These are phyloP conservation scores for Plasmodium gonderi DNA, from an alignment of 169 alveolate species.

Conservation along the genomic window DNA sequence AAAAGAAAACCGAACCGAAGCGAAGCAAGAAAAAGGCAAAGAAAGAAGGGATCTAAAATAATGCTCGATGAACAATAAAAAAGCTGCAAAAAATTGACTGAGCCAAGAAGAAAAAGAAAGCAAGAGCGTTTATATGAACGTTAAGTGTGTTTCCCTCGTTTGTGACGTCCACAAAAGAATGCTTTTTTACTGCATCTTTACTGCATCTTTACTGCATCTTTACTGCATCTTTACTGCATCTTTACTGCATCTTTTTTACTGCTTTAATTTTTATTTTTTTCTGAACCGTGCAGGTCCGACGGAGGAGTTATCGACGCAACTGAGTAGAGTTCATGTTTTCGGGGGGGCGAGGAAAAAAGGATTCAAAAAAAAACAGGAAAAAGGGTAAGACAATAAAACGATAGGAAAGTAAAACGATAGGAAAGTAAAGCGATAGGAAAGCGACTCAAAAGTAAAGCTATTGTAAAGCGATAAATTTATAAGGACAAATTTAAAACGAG, in stretches of 20 bases:
- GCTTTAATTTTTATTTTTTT: background rate
- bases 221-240: background rate
- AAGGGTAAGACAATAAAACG: background rate
- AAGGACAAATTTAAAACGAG: too few species aligned
- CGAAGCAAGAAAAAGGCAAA: background rate
- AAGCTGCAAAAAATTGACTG: too few species aligned
- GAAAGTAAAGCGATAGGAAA: background rate
- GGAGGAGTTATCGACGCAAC: slow-evolving; percentile 75
- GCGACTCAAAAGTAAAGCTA: background rate
- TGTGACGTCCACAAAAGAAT: background rate
- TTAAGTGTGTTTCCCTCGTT: too few species aligned
- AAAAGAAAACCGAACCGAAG: background rate
- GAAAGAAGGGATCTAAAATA: too few species aligned
- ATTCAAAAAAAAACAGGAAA: background rate
- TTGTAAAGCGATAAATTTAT: too few species aligned
- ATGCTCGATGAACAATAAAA: too few species aligned
- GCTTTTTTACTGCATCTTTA: background rate
- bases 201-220: background rate
- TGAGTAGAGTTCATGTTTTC: background rate
- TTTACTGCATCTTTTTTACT: background rate
- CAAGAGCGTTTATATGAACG: too few species aligned
- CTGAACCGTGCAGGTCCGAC: slow-evolving; percentile 70
- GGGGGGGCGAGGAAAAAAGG: background rate
- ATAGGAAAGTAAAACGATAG: background rate
- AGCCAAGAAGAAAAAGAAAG: too few species aligned